These are phyloP conservation scores for Aurantiochytrium sp. DNA, from an alignment of 108 stramenopile genomes.

Conservation along the genomic window DNA sequence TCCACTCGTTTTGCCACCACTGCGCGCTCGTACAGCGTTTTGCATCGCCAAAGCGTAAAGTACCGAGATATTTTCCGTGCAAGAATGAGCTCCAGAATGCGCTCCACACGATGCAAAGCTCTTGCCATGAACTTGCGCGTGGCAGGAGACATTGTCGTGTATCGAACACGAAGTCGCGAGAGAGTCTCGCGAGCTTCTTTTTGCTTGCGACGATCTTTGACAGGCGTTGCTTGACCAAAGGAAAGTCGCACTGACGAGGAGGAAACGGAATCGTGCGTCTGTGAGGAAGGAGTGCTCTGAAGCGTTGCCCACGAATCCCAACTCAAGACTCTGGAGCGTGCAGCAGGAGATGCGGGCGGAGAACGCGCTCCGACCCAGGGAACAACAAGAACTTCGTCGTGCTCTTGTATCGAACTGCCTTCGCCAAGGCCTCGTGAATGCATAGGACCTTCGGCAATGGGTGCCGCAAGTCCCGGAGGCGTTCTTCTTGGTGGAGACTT, in stretches of 20 bases:
- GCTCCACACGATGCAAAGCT: not conserved
- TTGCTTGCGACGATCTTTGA: not conserved
- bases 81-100: not conserved
- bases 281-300: not conserved
- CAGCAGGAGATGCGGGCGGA: not conserved
- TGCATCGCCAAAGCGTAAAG: not conserved
- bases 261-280: no score
- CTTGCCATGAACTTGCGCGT: not conserved
- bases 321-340: not conserved
- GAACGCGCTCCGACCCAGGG: not conserved
- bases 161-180: not conserved
- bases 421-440: not conserved
- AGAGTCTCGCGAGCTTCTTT: not conserved
- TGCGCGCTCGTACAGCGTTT: not conserved
- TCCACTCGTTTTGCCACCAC: not conserved
- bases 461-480: not conserved
- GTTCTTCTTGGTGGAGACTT: not conserved
- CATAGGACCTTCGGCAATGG: not conserved
- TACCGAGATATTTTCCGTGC: not conserved
- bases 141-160: not conserved
- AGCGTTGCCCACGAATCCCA: not conserved
- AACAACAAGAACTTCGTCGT: not conserved
- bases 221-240: no score
- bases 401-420: no score
- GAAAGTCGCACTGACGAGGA: no score